These are phyloP conservation scores for Aureobasidium sp. DNA, from an alignment of 2,329 filamentous ascomycete genomes.

Conservation along the genomic window DNA sequence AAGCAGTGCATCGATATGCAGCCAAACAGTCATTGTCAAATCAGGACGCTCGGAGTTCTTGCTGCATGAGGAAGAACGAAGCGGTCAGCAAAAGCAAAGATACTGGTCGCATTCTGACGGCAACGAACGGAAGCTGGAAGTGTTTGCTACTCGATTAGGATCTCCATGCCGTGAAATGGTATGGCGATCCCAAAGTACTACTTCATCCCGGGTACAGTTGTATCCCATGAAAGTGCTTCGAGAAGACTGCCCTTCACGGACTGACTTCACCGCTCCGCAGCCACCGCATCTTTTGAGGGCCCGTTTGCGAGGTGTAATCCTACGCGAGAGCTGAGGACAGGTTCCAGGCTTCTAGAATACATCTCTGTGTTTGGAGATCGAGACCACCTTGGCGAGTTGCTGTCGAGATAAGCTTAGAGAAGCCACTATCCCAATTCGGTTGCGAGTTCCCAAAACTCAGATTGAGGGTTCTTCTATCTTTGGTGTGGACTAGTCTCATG, in stretches of 20 bases:
- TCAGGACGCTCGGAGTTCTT: not conserved
- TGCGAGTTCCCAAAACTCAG: constrained; percentile 1
- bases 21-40: no score
- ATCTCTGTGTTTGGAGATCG: not conserved
- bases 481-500: not conserved
- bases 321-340: not conserved
- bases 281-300: not conserved
- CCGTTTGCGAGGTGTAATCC: not conserved
- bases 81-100: not conserved
- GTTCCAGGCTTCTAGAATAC: not conserved
- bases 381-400: not conserved
- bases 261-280: not conserved
- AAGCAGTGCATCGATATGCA: not conserved
- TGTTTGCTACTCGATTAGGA: not conserved
- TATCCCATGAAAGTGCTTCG: not conserved
- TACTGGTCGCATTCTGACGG: not conserved
- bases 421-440: constrained; percentile 5
- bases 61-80: not conserved
- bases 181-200: not conserved
- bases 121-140: not conserved
- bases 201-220: not conserved
- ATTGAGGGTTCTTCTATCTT: not conserved
- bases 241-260: not conserved
- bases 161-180: not conserved
- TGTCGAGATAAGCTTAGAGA: constrained; percentile 7